A percentile compares a stretch with the other conserved stretches of the same genome.
These are phyloP conservation scores for Suhomyces ambrosiae DNA, from an alignment of 1,139 yeast genomes.

Conservation along the genomic window DNA sequence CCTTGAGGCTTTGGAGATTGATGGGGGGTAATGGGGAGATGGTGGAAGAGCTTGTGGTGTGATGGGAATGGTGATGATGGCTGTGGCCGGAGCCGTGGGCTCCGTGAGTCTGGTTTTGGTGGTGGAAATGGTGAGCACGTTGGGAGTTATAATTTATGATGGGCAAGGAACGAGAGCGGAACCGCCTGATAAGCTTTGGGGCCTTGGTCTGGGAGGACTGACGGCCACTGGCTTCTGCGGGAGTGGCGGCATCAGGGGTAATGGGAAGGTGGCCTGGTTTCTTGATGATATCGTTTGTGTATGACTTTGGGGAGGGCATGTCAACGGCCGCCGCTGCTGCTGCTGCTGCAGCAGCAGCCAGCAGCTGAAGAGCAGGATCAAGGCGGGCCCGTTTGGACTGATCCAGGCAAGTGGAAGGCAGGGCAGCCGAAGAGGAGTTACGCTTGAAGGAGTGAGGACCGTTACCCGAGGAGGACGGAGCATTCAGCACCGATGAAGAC, in stretches of 20 bases:
- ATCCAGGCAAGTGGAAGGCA: slow-evolving; percentile 17
- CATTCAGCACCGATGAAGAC: slow-evolving; percentile 8
- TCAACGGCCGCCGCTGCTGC: slow-evolving; percentile 13
- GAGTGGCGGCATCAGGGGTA: slow-evolving; percentile 11
- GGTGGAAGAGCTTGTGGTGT: slow-evolving; percentile 17
- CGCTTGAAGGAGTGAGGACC: slow-evolving; percentile 16
- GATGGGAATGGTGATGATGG: slow-evolving; percentile 14
- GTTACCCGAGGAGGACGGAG: slow-evolving; percentile 18
- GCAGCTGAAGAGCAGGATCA: slow-evolving; percentile 23
- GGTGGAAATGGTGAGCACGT: slow-evolving; percentile 21
- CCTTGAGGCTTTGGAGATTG: slow-evolving; percentile 77
- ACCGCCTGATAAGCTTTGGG: slow-evolving; percentile 44
- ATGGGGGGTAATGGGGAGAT: slow-evolving; percentile 73
- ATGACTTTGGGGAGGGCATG: slow-evolving; percentile 16
- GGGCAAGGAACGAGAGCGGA: slow-evolving; percentile 47
- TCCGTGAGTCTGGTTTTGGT: slow-evolving; percentile 19
- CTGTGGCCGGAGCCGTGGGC: slow-evolving; percentile 11
- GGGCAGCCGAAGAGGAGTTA: slow-evolving; percentile 19
- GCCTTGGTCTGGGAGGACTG: slow-evolving; percentile 26
- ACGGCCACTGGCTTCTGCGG: slow-evolving; percentile 2
- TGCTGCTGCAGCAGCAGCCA: slow-evolving; percentile 13
- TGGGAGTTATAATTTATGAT: slow-evolving; percentile 40
- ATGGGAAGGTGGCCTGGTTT: slow-evolving; percentile 16
- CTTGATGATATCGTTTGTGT: slow-evolving; percentile 15
- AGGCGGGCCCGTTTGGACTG: slow-evolving; percentile 30